Evolutionary conservation across 1,284 basidiomycete genomes (phyloP), one percentile per base, ranked within the genome.

Genomic region (Cryptococcus depauperatus): DNA sequence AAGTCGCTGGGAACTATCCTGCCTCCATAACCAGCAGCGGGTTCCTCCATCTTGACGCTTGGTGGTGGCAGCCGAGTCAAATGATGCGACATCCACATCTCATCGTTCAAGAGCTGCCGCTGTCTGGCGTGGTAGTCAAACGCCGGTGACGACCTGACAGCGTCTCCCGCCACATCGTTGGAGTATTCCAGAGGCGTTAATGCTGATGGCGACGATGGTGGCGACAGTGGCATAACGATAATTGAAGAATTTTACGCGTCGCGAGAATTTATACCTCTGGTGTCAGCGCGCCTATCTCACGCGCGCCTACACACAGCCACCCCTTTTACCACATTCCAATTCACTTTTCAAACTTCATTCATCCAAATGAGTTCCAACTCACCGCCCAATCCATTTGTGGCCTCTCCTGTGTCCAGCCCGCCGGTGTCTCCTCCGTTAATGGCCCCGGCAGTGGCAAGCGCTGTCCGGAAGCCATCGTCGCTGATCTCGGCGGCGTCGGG

Each of bases 61-160:
- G 62, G 40, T 8, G 65, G 66, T 3, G 64, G 66, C 0, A 67
- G 57, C 35, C 66, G 56, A 19, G 65, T 54, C 14, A 69, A 51
- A 44, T 66, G 59, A 51, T 70, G 68, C 0, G 68, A 62, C 19
- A 71, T 51, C 58, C 64, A 71, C 29, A 67, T 66, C 49, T 68
- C 68, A 53, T 69, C 68, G 43, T 65, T 57, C 44, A 66, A 55
- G 44, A 66, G 64, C 14, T 69, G 50, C 30, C 69, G 52, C 11
- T 62, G 51, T 38, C 69, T 63, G 46, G 70, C 64, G 50, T 71
- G 69, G 42, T 70, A 71, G 35, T 66, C 62, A 51, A 71, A 71
- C 1, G 66, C 62, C n/a, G 69, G 68, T 8, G 68, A 69, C 5
- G 53, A 38, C 43, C n/a, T n/a, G n/a, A n/a, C n/a, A n/a, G n/a